Conservation (phyloP, 768 basidiomycete species). For the Boletus rubroflammeus region DNA sequence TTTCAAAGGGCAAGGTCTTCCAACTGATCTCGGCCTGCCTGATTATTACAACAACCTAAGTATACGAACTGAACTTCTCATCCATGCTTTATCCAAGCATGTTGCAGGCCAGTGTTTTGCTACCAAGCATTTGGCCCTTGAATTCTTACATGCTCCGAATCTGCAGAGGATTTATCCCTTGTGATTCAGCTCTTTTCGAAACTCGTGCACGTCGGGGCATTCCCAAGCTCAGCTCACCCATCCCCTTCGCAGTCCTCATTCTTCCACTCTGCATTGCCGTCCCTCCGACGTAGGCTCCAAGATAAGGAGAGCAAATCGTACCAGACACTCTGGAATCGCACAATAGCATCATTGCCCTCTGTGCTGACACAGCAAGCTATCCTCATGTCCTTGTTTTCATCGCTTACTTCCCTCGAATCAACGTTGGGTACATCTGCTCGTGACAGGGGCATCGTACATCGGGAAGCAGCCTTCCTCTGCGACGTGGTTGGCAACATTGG, state of each 20-base stretch:
- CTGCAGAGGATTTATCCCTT: conserved; percentile 32
- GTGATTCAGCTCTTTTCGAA: conserved; percentile 58
- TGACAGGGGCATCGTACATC: conserved; percentile 44
- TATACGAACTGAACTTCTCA: conserved; percentile 48
- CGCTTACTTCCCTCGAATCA: conserved; percentile 35
- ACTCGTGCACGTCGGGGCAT: conserved; percentile 64
- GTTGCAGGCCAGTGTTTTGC: conserved; percentile 39
- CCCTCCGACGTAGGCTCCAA: conserved; percentile 42
- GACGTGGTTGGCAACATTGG: conserved; percentile 50
- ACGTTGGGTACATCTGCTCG: conserved; percentile 29
- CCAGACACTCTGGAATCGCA: conserved; percentile 45
- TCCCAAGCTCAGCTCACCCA: conserved; percentile 49
- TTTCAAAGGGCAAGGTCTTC: conserved; percentile 43
- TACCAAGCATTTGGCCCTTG: background rate
- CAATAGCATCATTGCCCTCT: conserved; percentile 48
- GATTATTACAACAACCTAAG: conserved; percentile 54
- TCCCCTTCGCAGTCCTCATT: conserved; percentile 69
- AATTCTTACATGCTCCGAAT: conserved; percentile 28
- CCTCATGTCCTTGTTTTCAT: conserved; percentile 54
- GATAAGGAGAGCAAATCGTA: conserved; percentile 34
- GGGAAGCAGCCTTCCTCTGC: conserved; percentile 52
- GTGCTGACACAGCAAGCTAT: conserved; percentile 52
- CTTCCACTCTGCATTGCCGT: conserved; percentile 50
- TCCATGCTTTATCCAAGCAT: conserved; percentile 41
- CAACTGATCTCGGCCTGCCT: conserved; percentile 50